Evolutionary conservation across 148 eudicot genomes (phyloP), one percentile per base, ranked within the genome.

Genomic region (Euryodendron excelsum): DNA sequence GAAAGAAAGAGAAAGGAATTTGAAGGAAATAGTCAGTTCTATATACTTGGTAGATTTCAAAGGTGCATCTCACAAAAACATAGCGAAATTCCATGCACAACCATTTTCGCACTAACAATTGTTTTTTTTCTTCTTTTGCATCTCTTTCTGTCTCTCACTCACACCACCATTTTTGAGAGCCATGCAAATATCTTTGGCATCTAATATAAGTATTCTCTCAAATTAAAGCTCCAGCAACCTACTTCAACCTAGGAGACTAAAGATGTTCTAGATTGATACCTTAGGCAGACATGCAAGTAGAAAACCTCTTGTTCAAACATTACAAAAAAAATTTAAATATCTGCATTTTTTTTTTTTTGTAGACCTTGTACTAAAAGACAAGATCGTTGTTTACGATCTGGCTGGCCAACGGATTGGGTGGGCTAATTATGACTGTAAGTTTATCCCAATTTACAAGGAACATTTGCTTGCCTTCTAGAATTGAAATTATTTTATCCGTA

Each of bases 391-490:
- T 1, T 95, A 95, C 67, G 98, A 95, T 84, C 75, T 95, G 87
- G 97, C 86, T 82, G 86, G 88, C 76, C 97, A 95, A 68, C 89
- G 97, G 74, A 79, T 95, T 55, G 98, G 98, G 85, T 95, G 98
- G 98, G 92, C 86, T 59, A 89, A 86, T 83, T 95, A 95, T 62
- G 99, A 96, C 85, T 96, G 99, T 96, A 86, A 91, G 99, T 89
- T 79, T 21, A 31, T 15, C 25, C 21, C 20, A 25, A 55, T 50
- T 33, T 50, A 52, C n/a, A 72, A 28, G 17, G 56, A 23, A 68
- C 27, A 39, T n/a, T 37, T 68, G 50, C 3, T 8, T 5, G 8
- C 44, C 58, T 13, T 5, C 33, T 13, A 4, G 12, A 41, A 70
- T 25, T 27, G 74, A 45, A 48, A 39, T 30, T 2, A 5, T 17